Evolutionary conservation across 345 rosid genomes (phyloP).

Genomic region (Syzygium aqueum): DNA sequence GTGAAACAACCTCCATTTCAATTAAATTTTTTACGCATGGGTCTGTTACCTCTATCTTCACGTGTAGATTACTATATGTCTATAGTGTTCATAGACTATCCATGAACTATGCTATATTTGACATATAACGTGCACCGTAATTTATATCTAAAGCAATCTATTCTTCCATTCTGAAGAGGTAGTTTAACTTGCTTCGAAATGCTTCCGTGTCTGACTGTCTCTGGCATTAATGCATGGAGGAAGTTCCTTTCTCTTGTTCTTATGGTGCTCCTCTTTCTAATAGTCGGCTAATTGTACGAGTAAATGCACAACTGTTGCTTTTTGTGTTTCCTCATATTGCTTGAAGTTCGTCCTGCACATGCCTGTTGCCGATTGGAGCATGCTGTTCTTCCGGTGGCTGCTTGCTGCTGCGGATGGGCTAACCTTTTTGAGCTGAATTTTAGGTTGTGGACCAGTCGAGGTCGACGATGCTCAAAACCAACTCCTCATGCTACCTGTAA

Average conservation of each 20-base stretch:
- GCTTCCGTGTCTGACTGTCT: not conserved
- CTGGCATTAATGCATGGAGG: not conserved
- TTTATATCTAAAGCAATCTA: not conserved
- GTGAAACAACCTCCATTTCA: not conserved
- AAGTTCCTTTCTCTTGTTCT: not conserved
- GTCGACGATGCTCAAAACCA: not conserved
- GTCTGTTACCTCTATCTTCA: not conserved
- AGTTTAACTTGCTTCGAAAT: not conserved
- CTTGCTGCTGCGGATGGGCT: not conserved
- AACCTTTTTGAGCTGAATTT: not conserved
- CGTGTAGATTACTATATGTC: not conserved
- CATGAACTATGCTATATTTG: not conserved
- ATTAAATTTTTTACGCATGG: not conserved
- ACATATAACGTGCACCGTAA: not conserved
- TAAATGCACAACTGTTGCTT: not conserved
- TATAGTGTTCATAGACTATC: not conserved
- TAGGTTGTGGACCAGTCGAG: not conserved
- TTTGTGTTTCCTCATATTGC: not conserved
- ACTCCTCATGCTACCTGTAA: not conserved
- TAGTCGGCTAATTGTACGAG: not conserved
- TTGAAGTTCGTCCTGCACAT: not conserved
- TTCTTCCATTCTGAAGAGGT: not conserved
- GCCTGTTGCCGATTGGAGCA: not conserved
- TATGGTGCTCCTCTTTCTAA: not conserved
- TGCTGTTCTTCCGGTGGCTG: not conserved